Evolutionary conservation across 192 early-diverging fungal genomes (phyloP).

Genomic region (Haplosporangium gracile): DNA sequence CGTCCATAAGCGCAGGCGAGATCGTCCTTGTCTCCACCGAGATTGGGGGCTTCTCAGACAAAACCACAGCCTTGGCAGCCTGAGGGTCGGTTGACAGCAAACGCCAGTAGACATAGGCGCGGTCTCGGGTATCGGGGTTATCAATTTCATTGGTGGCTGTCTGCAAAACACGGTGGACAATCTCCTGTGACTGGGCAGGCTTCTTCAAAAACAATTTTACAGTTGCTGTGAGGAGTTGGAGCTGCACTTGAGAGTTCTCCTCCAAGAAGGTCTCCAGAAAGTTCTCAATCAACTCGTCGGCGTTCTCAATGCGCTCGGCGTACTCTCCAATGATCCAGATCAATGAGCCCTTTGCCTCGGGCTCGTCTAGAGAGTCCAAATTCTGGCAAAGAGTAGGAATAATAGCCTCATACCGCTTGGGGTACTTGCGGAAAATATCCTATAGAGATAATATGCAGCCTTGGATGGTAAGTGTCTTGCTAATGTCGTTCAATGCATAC

Average conservation of each 20-base stretch:
- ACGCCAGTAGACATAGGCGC: constrained; percentile 97
- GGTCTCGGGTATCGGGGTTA: constrained; percentile 95
- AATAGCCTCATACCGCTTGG: constrained; percentile 84
- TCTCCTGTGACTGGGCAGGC: constrained; percentile 82
- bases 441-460: constrained; percentile 5
- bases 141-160: constrained; percentile 88
- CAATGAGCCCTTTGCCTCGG: constrained; percentile 88
- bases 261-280: constrained; percentile 89
- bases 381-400: constrained; percentile 90
- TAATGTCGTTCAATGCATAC: not conserved
- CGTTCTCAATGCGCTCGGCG: constrained; percentile 88
- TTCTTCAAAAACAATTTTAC: constrained; percentile 96
- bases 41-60: constrained; percentile 90
- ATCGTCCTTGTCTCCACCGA: constrained; percentile 73
- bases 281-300: constrained; percentile 75
- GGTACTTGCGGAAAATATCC: constrained; percentile 96
- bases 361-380: constrained; percentile 88
- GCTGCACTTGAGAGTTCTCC: constrained; percentile 87
- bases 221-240: constrained; percentile 88
- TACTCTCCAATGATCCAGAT: constrained; percentile 98
- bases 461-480: not conserved
- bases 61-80: constrained; percentile 92
- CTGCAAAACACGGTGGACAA: constrained; percentile 89
- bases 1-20: constrained; percentile 80
- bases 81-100: constrained; percentile 92